phyloP scores from a whole-genome alignment of 176 grass and related monocot species.

The Phyllostachys edulis region DNA sequence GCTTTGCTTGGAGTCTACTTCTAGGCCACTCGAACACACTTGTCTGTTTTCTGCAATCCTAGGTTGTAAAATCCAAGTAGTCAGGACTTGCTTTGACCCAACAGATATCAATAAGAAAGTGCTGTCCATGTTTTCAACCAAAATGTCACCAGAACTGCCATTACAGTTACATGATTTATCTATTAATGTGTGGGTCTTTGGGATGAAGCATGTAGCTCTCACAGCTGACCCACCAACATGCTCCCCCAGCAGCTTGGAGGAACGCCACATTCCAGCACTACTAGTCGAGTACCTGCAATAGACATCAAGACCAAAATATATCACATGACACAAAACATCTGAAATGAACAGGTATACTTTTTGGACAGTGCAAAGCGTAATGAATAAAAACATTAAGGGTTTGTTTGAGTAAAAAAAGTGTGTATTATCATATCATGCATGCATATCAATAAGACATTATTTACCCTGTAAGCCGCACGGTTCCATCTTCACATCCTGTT shows the following conservation, averaged over 20 bases:
- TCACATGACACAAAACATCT: not conserved
- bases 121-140: conserved; percentile 30
- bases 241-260: conserved; percentile 84
- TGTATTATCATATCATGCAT: not conserved
- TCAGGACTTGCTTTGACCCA: conserved; percentile 94
- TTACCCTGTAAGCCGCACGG: conserved; percentile 83
- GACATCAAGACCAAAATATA: conserved; percentile 25
- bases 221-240: conserved; percentile 97
- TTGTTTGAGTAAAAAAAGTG: not conserved
- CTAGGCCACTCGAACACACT: conserved; percentile 1
- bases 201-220: conserved; percentile 75
- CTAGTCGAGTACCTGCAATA: conserved; percentile 54
- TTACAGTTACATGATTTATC: conserved; percentile 27
- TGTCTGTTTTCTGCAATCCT: conserved; percentile 10
- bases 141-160: conserved; percentile 12
- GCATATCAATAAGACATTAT: not conserved
- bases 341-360: conserved; percentile 12
- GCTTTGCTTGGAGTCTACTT: conserved; percentile 34
- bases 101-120: conserved; percentile 80
- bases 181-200: conserved; percentile 48
- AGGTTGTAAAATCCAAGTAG: conserved; percentile 79
- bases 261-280: conserved; percentile 63
- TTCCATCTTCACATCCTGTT: conserved; percentile 95
- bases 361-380: not conserved
- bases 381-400: not conserved